phyloP scores from a whole-genome alignment of 2,329 filamentous ascomycete genomes.

The Botryotinia calthae region DNA sequence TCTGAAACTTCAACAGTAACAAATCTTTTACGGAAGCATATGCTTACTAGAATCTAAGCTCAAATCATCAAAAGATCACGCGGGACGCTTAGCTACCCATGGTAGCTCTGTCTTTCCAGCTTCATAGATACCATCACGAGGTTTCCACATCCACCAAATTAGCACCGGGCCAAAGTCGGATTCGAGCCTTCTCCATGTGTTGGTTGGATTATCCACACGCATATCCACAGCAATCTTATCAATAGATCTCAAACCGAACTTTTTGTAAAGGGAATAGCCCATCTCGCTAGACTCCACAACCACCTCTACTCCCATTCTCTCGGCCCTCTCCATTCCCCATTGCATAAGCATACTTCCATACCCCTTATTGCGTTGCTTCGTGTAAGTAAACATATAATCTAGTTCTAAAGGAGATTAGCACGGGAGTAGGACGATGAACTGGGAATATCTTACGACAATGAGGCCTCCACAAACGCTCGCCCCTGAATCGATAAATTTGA shows the following conservation, averaged over 20 bases:
- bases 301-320: neutral
- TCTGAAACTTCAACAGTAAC: neutral
- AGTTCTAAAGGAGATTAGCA: neutral
- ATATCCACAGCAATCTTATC: conserved; percentile 4
- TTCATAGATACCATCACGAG: neutral
- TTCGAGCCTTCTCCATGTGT: neutral
- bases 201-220: neutral
- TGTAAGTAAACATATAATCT: conserved; percentile 5
- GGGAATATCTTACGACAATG: neutral
- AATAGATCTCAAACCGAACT: conserved; percentile 3
- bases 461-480: neutral
- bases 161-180: neutral
- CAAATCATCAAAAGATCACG: neutral
- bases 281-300: neutral
- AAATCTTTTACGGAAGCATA: neutral
- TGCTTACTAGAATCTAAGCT: neutral
- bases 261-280: neutral
- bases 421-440: too few species aligned
- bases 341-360: conserved; percentile 1
- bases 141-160: conserved; percentile 16
- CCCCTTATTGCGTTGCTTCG: neutral
- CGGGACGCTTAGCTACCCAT: neutral
- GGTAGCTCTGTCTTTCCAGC: neutral
- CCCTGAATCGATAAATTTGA: neutral
- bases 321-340: neutral